Evolutionary conservation across 441 rosid genomes (phyloP).

Genomic region (Pelargonium fulgidum): DNA sequence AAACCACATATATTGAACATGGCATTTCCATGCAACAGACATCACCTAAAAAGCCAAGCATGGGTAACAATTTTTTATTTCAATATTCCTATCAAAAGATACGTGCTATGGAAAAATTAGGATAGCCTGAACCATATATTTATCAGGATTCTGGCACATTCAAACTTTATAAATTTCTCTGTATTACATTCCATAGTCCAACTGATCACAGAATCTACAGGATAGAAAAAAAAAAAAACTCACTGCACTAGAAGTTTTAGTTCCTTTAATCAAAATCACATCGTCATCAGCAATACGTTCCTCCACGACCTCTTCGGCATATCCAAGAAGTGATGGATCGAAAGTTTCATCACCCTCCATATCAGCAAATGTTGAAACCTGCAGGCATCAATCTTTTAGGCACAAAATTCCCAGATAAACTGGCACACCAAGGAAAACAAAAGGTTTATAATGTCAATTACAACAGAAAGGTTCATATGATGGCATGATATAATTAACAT

Average conservation of each 20-base stretch:
- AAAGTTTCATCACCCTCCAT: slow-evolving; percentile 99
- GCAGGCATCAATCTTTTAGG: slow-evolving; percentile 10
- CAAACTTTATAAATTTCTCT: background rate
- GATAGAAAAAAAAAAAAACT: slow-evolving; percentile 23
- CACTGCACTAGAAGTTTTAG: slow-evolving; percentile 82
- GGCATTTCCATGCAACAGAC: background rate
- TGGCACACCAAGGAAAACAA: no score
- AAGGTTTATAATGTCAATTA: no score
- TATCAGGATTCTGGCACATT: background rate
- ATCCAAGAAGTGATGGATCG: slow-evolving; percentile 75
- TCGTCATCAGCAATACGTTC: slow-evolving; percentile 96
- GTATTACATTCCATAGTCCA: background rate
- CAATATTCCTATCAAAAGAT: background rate
- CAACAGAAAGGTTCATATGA: no score
- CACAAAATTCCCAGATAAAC: background rate
- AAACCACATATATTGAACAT: background rate
- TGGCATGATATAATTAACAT: no score
- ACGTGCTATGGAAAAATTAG: background rate
- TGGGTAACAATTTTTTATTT: background rate
- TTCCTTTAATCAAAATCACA: slow-evolving; percentile 85
- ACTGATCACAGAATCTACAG: background rate
- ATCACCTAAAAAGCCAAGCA: background rate
- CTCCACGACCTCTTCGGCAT: slow-evolving; percentile 86
- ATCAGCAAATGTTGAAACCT: slow-evolving; percentile 98
- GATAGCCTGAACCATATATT: background rate